Conservation (phyloP, 2,329 filamentous ascomycete genomes). For the Hirsutella rhossiliensis region DNA sequence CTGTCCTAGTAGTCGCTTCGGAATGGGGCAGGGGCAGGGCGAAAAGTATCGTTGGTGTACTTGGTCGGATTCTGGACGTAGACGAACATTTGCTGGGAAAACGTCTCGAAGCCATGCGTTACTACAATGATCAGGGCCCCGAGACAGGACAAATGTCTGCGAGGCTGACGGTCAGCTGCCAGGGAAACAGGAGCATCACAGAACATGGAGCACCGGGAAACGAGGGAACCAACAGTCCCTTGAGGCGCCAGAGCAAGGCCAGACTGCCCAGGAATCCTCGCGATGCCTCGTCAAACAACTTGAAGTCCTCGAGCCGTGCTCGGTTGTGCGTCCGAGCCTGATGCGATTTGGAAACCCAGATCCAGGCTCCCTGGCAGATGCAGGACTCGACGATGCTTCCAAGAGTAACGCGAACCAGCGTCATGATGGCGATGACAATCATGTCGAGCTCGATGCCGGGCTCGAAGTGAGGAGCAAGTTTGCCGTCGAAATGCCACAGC, state of each 20-base stretch:
- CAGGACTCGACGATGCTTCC: conserved; percentile 21
- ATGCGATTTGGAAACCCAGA: conserved; percentile 24
- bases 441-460: conserved; percentile 20
- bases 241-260: conserved; percentile 21
- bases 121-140: conserved; percentile 23
- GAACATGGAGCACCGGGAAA: conserved; percentile 1
- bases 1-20: conserved; percentile 24
- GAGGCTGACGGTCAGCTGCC: neutral
- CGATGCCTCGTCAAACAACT: conserved; percentile 25
- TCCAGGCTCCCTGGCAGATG: conserved; percentile 26
- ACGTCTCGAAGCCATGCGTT: conserved; percentile 24
- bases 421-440: conserved; percentile 24
- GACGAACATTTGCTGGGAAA: conserved; percentile 25
- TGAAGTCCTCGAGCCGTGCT: conserved; percentile 24
- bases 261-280: conserved; percentile 22
- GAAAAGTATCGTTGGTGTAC: conserved; percentile 6
- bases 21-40: conserved; percentile 13
- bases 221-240: conserved; percentile 15
- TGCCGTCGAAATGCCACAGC: conserved; percentile 17
- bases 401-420: conserved; percentile 21
- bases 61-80: conserved; percentile 15
- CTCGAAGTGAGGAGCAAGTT: conserved; percentile 15
- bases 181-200: too few species aligned
- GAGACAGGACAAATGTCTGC: conserved; percentile 24
- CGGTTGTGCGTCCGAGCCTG: conserved; percentile 15